A percentile compares a stretch with the other conserved stretches of the same genome.
Evolutionary conservation across 768 basidiomycete species (phyloP).

Genomic region (Trametes gibbosa): DNA sequence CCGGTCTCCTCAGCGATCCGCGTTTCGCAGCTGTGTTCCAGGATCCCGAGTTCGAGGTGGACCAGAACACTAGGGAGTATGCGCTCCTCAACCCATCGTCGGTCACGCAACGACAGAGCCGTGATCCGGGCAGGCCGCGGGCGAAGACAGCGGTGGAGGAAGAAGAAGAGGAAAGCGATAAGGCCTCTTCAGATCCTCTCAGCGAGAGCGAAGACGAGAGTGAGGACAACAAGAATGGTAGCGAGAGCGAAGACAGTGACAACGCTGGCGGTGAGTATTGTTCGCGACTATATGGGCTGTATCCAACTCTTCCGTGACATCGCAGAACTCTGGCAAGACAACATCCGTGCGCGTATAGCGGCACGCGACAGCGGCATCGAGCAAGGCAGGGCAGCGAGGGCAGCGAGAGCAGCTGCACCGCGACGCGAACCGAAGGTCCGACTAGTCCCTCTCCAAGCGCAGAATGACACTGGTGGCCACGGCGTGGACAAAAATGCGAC

Average conservation of each 20-base stretch:
- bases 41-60: conserved; percentile 89
- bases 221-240: conserved; percentile 33
- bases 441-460: conserved; percentile 63
- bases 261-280: conserved; percentile 37
- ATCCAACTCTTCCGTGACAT: background rate
- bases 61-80: conserved; percentile 84
- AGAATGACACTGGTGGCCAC: conserved; percentile 27
- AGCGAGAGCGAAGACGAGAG: conserved; percentile 25
- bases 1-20: conserved; percentile 73
- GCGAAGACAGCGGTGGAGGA: conserved; percentile 82
- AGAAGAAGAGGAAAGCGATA: conserved; percentile 86
- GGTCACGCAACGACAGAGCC: conserved; percentile 48
- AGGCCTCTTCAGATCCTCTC: conserved; percentile 46
- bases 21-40: conserved; percentile 91
- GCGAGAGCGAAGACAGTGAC: conserved; percentile 43
- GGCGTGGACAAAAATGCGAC: conserved; percentile 52
- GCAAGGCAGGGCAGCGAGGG: background rate
- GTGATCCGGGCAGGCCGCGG: conserved; percentile 24
- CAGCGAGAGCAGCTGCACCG: conserved; percentile 22
- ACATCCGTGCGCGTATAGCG: conserved; percentile 26
- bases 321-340: conserved; percentile 28
- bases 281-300: background rate
- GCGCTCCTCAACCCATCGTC: conserved; percentile 91
- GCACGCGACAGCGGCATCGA: conserved; percentile 17
- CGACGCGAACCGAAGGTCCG: conserved; percentile 49